Percentiles rank a stretch among this genome's conserved stretches.
These are phyloP conservation scores for Populus davidiana DNA, from an alignment of 345 rosid genomes.

Conservation along the genomic window DNA sequence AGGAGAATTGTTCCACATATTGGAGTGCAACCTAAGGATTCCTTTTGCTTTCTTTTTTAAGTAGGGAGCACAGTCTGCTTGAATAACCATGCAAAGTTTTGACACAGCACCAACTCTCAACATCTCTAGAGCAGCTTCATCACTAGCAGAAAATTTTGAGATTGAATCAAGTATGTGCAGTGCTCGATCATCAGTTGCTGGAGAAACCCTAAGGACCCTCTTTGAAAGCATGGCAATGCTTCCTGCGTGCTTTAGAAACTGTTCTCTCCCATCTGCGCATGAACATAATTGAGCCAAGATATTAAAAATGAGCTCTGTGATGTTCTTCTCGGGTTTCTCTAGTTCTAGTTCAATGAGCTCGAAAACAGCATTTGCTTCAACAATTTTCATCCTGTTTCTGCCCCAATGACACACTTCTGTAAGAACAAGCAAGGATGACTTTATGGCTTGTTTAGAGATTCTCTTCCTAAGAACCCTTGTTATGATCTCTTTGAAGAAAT, in stretches of 20 bases:
- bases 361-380: conserved; percentile 41
- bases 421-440: conserved; percentile 37
- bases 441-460: conserved; percentile 32
- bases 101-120: conserved; percentile 57
- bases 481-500: conserved; percentile 29
- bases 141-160: conserved; percentile 31
- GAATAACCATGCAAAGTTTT: conserved; percentile 60
- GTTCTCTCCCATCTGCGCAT: conserved; percentile 45
- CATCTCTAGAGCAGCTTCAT: conserved; percentile 46
- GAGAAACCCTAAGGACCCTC: conserved; percentile 49
- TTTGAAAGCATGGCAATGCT: conserved; percentile 48
- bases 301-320: conserved; percentile 42
- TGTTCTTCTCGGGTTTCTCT: conserved; percentile 38
- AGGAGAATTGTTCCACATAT: conserved; percentile 56
- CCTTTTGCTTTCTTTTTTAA: conserved; percentile 48
- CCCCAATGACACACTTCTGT: conserved; percentile 36
- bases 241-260: conserved; percentile 42
- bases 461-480: conserved; percentile 12
- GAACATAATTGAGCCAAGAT: conserved; percentile 45
- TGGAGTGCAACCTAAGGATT: conserved; percentile 42
- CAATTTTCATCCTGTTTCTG: conserved; percentile 36
- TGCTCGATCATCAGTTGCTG: conserved; percentile 44
- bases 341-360: conserved; percentile 52
- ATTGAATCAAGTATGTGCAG: conserved; percentile 36
- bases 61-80: conserved; percentile 41